These are phyloP conservation scores for Eucalyptus sp. DNA, from an alignment of 345 rosid species.

Conservation along the genomic window DNA sequence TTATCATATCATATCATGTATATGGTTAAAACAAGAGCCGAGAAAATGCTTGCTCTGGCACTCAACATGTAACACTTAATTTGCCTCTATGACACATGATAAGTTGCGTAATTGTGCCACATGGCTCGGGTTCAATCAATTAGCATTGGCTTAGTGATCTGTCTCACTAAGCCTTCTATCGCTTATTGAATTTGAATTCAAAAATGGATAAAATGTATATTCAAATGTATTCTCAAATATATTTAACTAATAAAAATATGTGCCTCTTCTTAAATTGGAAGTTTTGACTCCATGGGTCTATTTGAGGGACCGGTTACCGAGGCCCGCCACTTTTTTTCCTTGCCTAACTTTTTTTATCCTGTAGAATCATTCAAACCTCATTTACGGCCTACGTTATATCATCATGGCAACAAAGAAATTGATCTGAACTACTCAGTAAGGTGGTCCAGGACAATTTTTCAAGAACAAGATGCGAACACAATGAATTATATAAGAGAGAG, in stretches of 20 bases:
- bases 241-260: background rate
- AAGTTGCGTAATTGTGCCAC: background rate
- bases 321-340: background rate
- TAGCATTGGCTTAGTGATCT: background rate
- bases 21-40: background rate
- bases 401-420: background rate
- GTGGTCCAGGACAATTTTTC: background rate
- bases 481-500: background rate
- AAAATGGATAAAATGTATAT: background rate
- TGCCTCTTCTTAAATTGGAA: background rate
- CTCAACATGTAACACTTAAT: background rate
- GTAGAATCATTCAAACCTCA: too few relatives aligned
- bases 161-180: background rate
- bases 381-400: too few relatives aligned
- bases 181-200: background rate
- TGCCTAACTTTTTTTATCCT: background rate
- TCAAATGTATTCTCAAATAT: background rate
- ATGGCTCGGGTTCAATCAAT: background rate
- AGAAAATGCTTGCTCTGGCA: rapidly evolving
- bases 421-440: background rate
- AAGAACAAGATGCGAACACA: background rate
- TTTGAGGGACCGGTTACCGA: background rate
- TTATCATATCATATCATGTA: rapidly evolving
- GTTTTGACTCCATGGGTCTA: background rate
- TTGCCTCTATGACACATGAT: background rate